These are phyloP conservation scores for Lachnellula subtilissima DNA, from an alignment of 2,329 filamentous ascomycete genomes.

Conservation along the genomic window DNA sequence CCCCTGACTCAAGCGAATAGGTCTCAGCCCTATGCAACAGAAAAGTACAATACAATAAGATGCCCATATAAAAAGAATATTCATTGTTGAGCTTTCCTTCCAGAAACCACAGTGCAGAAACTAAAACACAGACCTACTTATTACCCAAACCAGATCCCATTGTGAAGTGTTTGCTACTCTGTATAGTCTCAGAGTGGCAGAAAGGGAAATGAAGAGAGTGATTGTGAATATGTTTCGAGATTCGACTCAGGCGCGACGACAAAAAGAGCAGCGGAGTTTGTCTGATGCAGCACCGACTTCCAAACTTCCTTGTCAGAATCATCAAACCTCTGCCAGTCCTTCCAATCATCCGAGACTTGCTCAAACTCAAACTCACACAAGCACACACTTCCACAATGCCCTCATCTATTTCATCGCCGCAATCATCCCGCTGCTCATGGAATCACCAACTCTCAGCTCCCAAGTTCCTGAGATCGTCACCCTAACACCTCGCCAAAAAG, in stretches of 20 bases:
- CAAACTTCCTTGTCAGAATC: neutral
- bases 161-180: neutral
- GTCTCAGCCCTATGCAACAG: neutral
- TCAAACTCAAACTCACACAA: neutral
- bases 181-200: neutral
- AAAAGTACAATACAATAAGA: constrained; percentile 1
- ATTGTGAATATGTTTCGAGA: neutral
- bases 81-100: neutral
- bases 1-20: neutral
- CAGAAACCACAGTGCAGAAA: neutral
- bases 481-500: neutral
- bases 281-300: neutral
- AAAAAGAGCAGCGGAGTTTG: neutral
- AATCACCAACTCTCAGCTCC: neutral
- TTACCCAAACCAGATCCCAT: neutral
- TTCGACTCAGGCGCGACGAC: neutral
- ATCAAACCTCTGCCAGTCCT: neutral
- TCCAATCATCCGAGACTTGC: neutral
- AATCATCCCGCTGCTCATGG: neutral
- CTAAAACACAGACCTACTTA: neutral
- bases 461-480: neutral
- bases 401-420: neutral
- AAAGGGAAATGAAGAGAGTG: neutral
- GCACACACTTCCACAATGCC: neutral
- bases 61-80: neutral